Conservation (phyloP, 371 early-diverging fungal genomes). For the Thermomucor indicae-seudaticae region DNA sequence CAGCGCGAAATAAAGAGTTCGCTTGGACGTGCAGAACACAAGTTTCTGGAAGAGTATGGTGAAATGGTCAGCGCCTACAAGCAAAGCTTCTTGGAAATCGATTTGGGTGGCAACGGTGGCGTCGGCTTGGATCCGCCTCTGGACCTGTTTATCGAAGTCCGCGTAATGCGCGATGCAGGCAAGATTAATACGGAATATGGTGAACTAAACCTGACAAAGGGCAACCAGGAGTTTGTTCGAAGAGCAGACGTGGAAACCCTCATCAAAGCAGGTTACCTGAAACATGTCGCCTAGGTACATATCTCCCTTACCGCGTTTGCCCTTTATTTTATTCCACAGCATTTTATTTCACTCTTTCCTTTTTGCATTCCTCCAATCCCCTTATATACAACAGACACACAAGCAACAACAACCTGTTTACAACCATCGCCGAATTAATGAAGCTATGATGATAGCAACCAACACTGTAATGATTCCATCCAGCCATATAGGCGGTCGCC, state of each 20-base stretch:
- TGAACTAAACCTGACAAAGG: constrained; percentile 61
- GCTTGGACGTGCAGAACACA: constrained; percentile 63
- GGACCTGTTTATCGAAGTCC: constrained; percentile 84
- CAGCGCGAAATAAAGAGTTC: constrained; percentile 39
- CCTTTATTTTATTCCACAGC: neutral
- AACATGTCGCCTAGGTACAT: constrained; percentile 38
- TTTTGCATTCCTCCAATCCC: constrained; percentile 1
- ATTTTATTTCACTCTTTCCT: neutral
- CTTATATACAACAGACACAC: too few relatives aligned
- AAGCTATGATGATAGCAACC: constrained; percentile 17
- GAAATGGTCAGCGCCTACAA: constrained; percentile 62
- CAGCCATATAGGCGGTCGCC: constrained; percentile 34
- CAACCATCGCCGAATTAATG: constrained; percentile 5
- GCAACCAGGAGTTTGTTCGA: constrained; percentile 79
- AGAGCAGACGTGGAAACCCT: constrained; percentile 87
- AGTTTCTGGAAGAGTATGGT: constrained; percentile 60
- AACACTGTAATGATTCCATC: constrained; percentile 41
- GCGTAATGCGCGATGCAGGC: constrained; percentile 86
- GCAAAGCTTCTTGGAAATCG: constrained; percentile 63
- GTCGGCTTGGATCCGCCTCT: constrained; percentile 76
- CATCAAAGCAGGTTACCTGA: constrained; percentile 78
- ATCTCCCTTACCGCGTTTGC: neutral
- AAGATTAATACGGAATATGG: constrained; percentile 86
- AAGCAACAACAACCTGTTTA: too few relatives aligned
- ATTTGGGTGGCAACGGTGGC: constrained; percentile 70